phyloP scores from a whole-genome alignment of 345 rosid species.

The Gossypium herbaceum region DNA sequence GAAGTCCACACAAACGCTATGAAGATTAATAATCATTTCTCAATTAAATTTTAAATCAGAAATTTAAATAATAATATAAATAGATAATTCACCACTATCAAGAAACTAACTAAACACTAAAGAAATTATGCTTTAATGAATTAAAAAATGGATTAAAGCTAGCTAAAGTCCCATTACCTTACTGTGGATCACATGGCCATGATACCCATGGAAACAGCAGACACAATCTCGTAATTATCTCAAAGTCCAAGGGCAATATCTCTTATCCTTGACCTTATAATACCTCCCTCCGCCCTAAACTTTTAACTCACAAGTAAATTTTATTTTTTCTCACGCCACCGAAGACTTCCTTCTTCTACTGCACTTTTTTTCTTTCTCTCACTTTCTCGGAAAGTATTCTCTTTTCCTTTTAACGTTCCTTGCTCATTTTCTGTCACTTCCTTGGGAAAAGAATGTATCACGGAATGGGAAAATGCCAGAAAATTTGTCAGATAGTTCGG shows the following conservation, averaged over 20 bases:
- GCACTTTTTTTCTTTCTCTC: slow-evolving; percentile 11
- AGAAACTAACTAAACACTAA: background rate
- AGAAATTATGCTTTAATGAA: background rate
- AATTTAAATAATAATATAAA: too few relatives aligned
- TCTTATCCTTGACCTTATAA: background rate
- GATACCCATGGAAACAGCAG: background rate
- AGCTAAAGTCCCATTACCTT: background rate
- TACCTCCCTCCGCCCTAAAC: background rate
- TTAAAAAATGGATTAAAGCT: background rate
- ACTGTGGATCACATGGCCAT: slow-evolving; percentile 17
- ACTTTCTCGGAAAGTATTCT: slow-evolving; percentile 13
- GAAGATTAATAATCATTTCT: too few relatives aligned
- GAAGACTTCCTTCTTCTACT: background rate
- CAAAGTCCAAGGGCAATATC: background rate
- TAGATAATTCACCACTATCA: background rate
- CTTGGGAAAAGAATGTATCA: slow-evolving; percentile 18
- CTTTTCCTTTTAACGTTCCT: background rate
- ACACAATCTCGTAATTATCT: slow-evolving; percentile 28
- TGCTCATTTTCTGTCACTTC: background rate
- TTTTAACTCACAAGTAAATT: background rate
- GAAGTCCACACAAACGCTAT: too few relatives aligned
- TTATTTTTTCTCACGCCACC: too few relatives aligned
- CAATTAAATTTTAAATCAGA: too few relatives aligned
- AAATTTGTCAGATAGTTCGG: slow-evolving; percentile 64
- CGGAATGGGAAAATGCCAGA: slow-evolving; percentile 41